Evolutionary conservation across 306 rosid genomes (phyloP).

Genomic region (Crotalaria pallida): DNA sequence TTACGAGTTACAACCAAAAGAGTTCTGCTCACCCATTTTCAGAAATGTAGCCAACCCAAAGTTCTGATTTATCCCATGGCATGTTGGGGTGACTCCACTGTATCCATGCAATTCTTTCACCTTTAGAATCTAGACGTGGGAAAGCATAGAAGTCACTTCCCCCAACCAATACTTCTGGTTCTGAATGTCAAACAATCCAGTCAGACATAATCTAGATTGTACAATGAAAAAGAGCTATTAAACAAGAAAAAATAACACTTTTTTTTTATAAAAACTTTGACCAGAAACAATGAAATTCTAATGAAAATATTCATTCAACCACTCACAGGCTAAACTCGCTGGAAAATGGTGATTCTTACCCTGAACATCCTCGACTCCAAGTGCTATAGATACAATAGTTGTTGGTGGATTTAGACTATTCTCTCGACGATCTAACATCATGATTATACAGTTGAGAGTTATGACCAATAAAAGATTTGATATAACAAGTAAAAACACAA

Average conservation of each 20-base stretch:
- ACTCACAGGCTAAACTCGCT: background rate
- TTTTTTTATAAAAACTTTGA: background rate
- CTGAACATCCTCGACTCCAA: slow-evolving; percentile 46
- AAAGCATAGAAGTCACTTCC: slow-evolving; percentile 94
- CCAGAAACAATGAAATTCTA: background rate
- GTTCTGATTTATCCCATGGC: slow-evolving; percentile 96
- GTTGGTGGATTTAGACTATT: slow-evolving; percentile 59
- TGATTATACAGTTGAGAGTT: background rate
- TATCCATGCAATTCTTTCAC: slow-evolving; percentile 84
- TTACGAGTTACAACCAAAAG: background rate
- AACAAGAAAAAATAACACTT: background rate
- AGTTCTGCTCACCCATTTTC: slow-evolving; percentile 71
- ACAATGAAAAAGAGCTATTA: slow-evolving; percentile 5
- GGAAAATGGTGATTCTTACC: slow-evolving; percentile 46
- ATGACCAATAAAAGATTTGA: background rate
- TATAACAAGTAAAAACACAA: background rate
- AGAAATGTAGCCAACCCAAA: slow-evolving; percentile 91
- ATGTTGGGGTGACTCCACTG: slow-evolving; percentile 95
- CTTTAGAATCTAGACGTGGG: slow-evolving; percentile 71
- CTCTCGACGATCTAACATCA: slow-evolving; percentile 63
- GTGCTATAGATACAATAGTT: slow-evolving; percentile 57
- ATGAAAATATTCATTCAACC: background rate
- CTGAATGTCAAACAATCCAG: slow-evolving; percentile 36
- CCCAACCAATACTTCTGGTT: slow-evolving; percentile 61
- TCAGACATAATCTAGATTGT: slow-evolving; percentile 3